Base-by-base conservation (phyloP, 106 monocot genomes). In the Triglochin maritima region DNA sequence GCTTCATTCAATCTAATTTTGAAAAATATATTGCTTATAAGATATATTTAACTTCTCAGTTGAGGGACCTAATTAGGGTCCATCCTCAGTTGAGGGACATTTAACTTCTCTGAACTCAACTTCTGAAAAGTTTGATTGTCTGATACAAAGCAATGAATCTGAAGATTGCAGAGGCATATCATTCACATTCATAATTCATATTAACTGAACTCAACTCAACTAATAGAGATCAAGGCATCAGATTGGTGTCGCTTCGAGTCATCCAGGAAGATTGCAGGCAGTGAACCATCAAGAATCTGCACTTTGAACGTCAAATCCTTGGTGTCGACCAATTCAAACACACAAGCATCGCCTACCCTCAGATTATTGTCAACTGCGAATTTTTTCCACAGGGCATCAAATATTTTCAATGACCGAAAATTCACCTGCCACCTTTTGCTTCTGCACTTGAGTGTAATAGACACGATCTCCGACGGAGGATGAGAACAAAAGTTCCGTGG, bases 321-420 rank as follows among this genome's bases (percentile, higher is more conserved):
- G 4, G 43, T 50, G 54, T 80, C 75, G 47, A 84, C 48, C 6
- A 88, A 79, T 66, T 88, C 84, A 59, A 88, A 75, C 12, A 84
- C 58, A 42, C 84, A 84, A 3, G 71, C 88, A 66, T 88, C 84
- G 12, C 82, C 88, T 11, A 78, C 57, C 66, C 66, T 79, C 47
- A 84, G 69, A 3, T 60, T 67, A 60, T 78, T 85, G 46, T 88
- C 85, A 7, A 29, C 13, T 2, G 48, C 81, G 47, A 88, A 88
- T 2, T 72, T 17, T 9, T 55, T 76, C 87, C 87, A 88, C 16
- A 58, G 66, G 6, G 12, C 3, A 41, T 60, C 63, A 9, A 84
- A 71, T 4, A 70, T 29, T 57, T 16, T 73, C 11, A 69, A 6
- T 1, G 16, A 3, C 9, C 62, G 63, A 69, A 74, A 88, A 9